These are phyloP conservation scores for Phytopythium montanum DNA, from an alignment of 352 stramenopile species.

Conservation along the genomic window DNA sequence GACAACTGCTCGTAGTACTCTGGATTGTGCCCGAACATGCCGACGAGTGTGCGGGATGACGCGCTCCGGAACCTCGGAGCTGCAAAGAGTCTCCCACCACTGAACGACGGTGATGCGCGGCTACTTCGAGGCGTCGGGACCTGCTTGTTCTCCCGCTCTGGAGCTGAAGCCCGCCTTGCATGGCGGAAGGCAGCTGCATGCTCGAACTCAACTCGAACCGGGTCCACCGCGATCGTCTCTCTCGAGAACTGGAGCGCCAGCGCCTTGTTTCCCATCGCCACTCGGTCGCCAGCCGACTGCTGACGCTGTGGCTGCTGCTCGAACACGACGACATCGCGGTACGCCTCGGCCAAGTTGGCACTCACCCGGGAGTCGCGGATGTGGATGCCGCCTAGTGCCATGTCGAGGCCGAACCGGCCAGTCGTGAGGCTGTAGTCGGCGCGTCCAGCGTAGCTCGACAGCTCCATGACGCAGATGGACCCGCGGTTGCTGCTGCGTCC, in stretches of 20 bases:
- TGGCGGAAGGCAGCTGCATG: not conserved
- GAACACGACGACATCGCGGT: slow-evolving; percentile 77
- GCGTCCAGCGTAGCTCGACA: slow-evolving; percentile 37
- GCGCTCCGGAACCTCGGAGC: slow-evolving; percentile 30
- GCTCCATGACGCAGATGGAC: slow-evolving; percentile 69
- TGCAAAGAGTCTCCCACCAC: not conserved
- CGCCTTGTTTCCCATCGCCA: slow-evolving; percentile 20
- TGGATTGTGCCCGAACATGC: slow-evolving; percentile 28
- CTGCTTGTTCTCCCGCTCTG: not conserved
- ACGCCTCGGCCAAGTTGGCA: slow-evolving; percentile 49
- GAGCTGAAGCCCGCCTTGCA: slow-evolving; percentile 2
- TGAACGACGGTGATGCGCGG: slow-evolving; percentile 5
- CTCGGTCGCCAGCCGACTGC: slow-evolving; percentile 1
- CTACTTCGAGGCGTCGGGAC: not conserved
- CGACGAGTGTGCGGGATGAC: slow-evolving; percentile 33
- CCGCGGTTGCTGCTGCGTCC: slow-evolving; percentile 48
- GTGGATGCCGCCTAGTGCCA: slow-evolving; percentile 56
- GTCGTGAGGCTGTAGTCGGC: slow-evolving; percentile 55
- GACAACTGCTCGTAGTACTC: slow-evolving; percentile 1
- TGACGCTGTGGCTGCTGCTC: slow-evolving; percentile 19
- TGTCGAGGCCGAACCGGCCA: slow-evolving; percentile 36
- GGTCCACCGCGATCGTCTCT: slow-evolving; percentile 36
- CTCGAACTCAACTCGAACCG: slow-evolving; percentile 40
- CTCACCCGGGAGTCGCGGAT: slow-evolving; percentile 65
- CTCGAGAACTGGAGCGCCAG: slow-evolving; percentile 62